A percentile compares a stretch with the other conserved stretches of the same genome.
Evolutionary conservation across 2,329 filamentous ascomycete genomes (phyloP).

Genomic region (Scolecobasidium constrictum): DNA sequence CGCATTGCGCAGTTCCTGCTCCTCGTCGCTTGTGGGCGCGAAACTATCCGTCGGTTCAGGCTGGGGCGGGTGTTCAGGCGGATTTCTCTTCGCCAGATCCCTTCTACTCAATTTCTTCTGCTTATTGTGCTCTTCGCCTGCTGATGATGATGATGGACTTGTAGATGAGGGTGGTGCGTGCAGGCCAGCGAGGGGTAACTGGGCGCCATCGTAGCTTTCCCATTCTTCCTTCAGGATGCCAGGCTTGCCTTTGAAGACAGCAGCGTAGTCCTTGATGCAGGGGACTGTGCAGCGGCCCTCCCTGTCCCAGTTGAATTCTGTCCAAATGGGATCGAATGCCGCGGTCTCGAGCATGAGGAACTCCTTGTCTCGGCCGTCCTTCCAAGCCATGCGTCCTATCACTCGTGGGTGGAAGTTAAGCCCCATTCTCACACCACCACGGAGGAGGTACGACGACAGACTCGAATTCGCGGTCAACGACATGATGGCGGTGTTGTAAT

Average conservation of each 20-base stretch:
- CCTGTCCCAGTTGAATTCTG: constrained; percentile 43
- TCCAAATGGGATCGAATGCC: constrained; percentile 47
- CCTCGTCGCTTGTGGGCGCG: constrained; percentile 27
- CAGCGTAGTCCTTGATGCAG: constrained; percentile 42
- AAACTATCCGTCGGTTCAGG: constrained; percentile 22
- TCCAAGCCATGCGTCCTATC: constrained; percentile 45
- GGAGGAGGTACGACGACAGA: constrained; percentile 43
- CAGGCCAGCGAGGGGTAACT: constrained; percentile 25
- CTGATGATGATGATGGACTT: constrained; percentile 5
- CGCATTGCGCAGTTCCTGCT: constrained; percentile 27
- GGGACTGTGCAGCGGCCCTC: constrained; percentile 43
- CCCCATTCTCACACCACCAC: constrained; percentile 46
- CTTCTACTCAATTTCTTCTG: not conserved
- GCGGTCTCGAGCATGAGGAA: constrained; percentile 47
- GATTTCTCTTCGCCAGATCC: constrained; percentile 1
- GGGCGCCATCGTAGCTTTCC: constrained; percentile 39
- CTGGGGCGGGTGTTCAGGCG: constrained; percentile 2
- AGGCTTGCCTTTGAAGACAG: constrained; percentile 39
- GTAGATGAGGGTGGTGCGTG: constrained; percentile 7
- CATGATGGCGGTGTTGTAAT: constrained; percentile 48
- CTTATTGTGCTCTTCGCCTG: not conserved
- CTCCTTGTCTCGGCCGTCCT: constrained; percentile 42
- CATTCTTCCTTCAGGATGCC: constrained; percentile 39
- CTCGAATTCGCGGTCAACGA: constrained; percentile 45
- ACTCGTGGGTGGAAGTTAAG: constrained; percentile 47